Conservation (phyloP, 2,329 filamentous ascomycete species). For the Thielaviopsis punctulata region DNA sequence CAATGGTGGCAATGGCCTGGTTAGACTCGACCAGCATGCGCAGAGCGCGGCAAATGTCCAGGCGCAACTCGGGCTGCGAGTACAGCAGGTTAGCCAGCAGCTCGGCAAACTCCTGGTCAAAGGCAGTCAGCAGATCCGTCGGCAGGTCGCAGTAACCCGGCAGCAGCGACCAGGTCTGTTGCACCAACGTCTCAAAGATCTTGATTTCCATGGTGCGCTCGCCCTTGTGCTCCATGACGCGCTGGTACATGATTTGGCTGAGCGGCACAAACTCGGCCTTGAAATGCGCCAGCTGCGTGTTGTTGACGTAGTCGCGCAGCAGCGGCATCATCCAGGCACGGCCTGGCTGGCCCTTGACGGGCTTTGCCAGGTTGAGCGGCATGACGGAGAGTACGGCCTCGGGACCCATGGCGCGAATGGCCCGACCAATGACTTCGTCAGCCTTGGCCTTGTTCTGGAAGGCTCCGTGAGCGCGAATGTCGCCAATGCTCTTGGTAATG, state of each 20-base stretch:
- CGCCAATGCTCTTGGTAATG: constrained; percentile 64
- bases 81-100: constrained; percentile 83
- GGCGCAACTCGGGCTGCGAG: constrained; percentile 70
- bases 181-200: constrained; percentile 90
- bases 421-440: constrained; percentile 75
- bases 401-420: constrained; percentile 78
- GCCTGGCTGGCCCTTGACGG: constrained; percentile 60
- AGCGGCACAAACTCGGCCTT: constrained; percentile 70
- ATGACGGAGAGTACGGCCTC: constrained; percentile 66
- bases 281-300: constrained; percentile 77
- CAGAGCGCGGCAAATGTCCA: constrained; percentile 73
- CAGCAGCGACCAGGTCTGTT: constrained; percentile 86
- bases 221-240: constrained; percentile 60
- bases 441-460: constrained; percentile 92
- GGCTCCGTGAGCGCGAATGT: constrained; percentile 70
- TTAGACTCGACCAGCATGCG: constrained; percentile 85
- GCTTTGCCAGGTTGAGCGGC: constrained; percentile 69
- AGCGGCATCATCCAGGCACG: constrained; percentile 91
- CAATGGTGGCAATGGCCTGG: constrained; percentile 55
- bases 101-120: constrained; percentile 81
- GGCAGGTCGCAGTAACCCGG: constrained; percentile 92
- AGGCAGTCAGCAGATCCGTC: constrained; percentile 55
- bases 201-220: constrained; percentile 94
- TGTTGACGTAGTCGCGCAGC: constrained; percentile 74
- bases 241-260: constrained; percentile 79